Base-by-base conservation (phyloP, 306 rosid genomes). In the Trifolium repens region DNA sequence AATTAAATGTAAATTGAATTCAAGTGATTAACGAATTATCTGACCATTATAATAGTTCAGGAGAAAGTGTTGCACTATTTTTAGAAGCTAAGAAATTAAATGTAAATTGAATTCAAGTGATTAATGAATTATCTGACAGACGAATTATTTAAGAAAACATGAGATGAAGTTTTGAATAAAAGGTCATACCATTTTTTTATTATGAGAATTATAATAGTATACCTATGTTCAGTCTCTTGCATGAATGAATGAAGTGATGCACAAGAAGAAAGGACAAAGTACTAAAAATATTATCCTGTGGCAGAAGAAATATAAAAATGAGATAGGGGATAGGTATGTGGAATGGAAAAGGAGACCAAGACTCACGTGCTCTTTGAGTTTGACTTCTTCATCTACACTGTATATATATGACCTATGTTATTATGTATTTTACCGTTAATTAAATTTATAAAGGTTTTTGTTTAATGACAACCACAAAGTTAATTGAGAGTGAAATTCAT, bases 301-400 rank as follows among this genome's bases (percentile, higher is more conserved):
- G 35, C 37, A 58, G 9, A 58, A 58, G 9, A 58, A 24, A 58
- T 57, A 26, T 11, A 58, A 57, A 58, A 11, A 10, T 7, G 35
- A 0, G 61, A 26, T 55, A 50, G 16, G 17, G 61, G 34, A 22
- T 55, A 55, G 13, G 32, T 22, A 55, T 9, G 34, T 55, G 61
- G 32, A 22, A 55, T 19, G 34, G 61, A 9, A 22, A 22, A 10
- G 61, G 8, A 22, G 39, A 58, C 35, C 64, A 58, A 58, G 39
- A 24, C 64, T 58, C 64, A 58, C 64, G 37, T 58, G 64, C 37
- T 8, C 35, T 15, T 58, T 58, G 64, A 58, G 39, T 58, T 24
- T 58, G 64, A 58, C 64, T 58, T 24, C 35, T 58, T 58, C 64
- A 5, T 12, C 37, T 11, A 24, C 64, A 24, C 37, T 58, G 37